Conservation (phyloP, 306 rosid species). For the Fragaria iinumae region DNA sequence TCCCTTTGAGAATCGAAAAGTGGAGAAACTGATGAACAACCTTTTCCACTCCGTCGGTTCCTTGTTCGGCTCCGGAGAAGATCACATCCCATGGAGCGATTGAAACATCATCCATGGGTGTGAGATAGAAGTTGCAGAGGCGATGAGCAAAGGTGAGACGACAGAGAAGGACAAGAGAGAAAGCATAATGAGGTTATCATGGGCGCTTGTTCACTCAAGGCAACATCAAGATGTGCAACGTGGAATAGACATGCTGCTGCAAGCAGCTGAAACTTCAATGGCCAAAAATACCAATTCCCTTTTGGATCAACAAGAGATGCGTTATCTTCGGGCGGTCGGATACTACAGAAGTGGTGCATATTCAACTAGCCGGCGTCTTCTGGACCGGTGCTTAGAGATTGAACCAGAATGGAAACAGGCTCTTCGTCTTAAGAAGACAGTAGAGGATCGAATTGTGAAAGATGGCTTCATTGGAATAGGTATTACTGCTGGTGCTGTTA, state of each 20-base stretch:
- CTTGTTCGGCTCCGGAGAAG: constrained; percentile 47
- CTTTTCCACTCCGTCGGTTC: constrained; percentile 63
- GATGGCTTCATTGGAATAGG: background rate
- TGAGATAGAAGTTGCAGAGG: constrained; percentile 79
- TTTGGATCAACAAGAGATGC: constrained; percentile 71
- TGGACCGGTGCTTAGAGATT: constrained; percentile 64
- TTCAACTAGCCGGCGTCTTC: constrained; percentile 73
- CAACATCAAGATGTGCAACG: constrained; percentile 73
- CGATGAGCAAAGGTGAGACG: constrained; percentile 36
- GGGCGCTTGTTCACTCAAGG: constrained; percentile 96
- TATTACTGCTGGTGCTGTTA: background rate
- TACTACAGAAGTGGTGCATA: constrained; percentile 62
- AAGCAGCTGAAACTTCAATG: constrained; percentile 52
- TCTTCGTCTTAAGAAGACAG: background rate
- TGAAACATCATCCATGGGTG: constrained; percentile 66
- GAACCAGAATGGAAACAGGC: background rate
- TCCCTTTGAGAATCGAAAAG: constrained; percentile 1
- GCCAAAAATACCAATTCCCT: constrained; percentile 39
- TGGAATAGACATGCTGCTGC: constrained; percentile 71
- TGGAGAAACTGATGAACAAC: constrained; percentile 58
- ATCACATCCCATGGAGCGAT: constrained; percentile 89
- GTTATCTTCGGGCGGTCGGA: constrained; percentile 85
- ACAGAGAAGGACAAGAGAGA: constrained; percentile 54
- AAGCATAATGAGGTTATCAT: constrained; percentile 83
- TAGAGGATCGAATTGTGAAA: background rate